These are phyloP conservation scores for Colletotrichum truncatum DNA, from an alignment of 2,329 filamentous ascomycete species.

Conservation along the genomic window DNA sequence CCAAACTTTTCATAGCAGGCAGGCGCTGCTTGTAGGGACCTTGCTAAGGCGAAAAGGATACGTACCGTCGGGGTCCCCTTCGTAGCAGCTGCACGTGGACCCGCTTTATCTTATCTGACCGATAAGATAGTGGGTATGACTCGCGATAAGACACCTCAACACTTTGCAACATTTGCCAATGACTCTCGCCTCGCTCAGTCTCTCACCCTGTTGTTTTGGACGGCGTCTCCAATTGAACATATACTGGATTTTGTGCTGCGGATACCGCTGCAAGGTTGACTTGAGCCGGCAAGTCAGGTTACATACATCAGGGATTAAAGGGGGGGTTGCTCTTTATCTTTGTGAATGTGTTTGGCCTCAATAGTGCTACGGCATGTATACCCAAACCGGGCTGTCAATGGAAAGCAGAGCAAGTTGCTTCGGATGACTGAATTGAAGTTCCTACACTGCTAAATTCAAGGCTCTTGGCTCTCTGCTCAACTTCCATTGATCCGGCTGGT, in stretches of 20 bases:
- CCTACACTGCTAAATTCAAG: not conserved
- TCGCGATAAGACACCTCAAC: slow-evolving; percentile 27
- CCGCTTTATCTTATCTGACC: slow-evolving; percentile 1
- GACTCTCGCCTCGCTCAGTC: slow-evolving; percentile 9
- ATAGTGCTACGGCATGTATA: not conserved
- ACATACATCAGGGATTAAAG: not conserved
- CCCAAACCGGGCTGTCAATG: slow-evolving; percentile 12
- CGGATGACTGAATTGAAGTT: slow-evolving; percentile 1
- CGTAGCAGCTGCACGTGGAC: not conserved
- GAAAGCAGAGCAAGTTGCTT: not conserved
- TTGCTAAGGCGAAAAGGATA: slow-evolving; percentile 28
- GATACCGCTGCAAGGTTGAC: not conserved
- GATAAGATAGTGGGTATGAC: slow-evolving; percentile 24
- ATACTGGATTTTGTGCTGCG: slow-evolving; percentile 2
- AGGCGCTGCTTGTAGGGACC: slow-evolving; percentile 14
- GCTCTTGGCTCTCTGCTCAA: not conserved
- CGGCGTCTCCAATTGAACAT: slow-evolving; percentile 8
- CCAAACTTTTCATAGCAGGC: slow-evolving; percentile 29
- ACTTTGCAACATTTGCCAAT: slow-evolving; percentile 8
- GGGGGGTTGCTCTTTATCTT: not conserved
- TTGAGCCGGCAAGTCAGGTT: slow-evolving; percentile 5
- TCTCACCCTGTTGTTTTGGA: slow-evolving; percentile 3
- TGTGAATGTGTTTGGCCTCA: not conserved
- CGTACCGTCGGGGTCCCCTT: slow-evolving; percentile 4
- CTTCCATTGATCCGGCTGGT: not conserved